Percentiles rank a stretch among this genome's conserved stretches.
These are phyloP conservation scores for Martiniozyma abietophila DNA, from an alignment of 805 yeast species.

Conservation along the genomic window DNA sequence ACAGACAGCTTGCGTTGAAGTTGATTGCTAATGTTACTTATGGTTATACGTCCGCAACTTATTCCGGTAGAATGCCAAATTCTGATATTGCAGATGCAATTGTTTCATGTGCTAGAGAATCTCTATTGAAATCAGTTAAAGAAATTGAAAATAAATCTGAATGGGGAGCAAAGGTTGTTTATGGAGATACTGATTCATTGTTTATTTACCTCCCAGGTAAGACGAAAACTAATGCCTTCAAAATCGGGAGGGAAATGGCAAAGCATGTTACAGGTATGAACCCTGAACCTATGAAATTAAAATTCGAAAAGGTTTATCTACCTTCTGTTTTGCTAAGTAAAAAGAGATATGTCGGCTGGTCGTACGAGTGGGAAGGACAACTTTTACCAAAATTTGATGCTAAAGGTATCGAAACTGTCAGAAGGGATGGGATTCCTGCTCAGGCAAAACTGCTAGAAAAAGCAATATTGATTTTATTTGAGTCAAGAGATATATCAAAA, in stretches of 20 bases:
- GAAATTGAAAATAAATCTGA: conserved; percentile 47
- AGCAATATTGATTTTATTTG: conserved; percentile 58
- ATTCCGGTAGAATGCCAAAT: conserved; percentile 96
- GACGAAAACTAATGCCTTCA: conserved; percentile 67
- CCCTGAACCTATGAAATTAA: conserved; percentile 74
- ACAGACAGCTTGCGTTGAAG: conserved; percentile 80
- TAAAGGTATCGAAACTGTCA: conserved; percentile 89
- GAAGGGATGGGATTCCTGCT: conserved; percentile 93
- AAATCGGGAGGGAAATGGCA: conserved; percentile 65
- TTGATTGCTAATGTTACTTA: conserved; percentile 91
- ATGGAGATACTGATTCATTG: conserved; percentile 93
- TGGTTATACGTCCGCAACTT: conserved; percentile 92
- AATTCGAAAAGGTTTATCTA: conserved; percentile 88
- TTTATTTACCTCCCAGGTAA: conserved; percentile 88
- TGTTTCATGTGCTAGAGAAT: conserved; percentile 85
- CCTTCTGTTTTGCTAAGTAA: conserved; percentile 79
- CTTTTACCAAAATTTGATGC: conserved; percentile 72
- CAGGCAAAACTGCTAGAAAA: conserved; percentile 76
- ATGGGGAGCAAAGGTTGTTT: conserved; percentile 90
- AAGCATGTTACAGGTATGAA: conserved; percentile 48
- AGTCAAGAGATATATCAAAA: conserved; percentile 56
- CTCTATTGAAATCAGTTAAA: conserved; percentile 59
- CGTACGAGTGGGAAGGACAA: conserved; percentile 54
- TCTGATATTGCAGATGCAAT: conserved; percentile 92
- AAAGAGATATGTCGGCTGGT: conserved; percentile 85